Conservation (phyloP, 2,329 filamentous ascomycete genomes). For the Epichloe glyceriae region DNA sequence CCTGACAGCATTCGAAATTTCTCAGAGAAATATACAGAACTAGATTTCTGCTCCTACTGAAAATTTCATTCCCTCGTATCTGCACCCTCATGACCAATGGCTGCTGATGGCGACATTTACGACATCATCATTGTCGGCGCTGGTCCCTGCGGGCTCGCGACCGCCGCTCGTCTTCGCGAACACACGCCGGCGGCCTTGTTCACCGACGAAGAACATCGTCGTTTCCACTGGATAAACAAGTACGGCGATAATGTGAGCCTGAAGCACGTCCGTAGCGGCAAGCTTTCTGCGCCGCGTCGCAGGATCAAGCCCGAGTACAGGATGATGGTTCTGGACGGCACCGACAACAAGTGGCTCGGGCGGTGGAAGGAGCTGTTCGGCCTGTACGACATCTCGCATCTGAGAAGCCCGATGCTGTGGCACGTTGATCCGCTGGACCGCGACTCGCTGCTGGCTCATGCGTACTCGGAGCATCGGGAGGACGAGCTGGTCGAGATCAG, state of each 20-base stretch:
- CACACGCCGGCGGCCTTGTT: conserved; percentile 65
- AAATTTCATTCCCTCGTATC: not conserved
- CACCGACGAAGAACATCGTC: conserved; percentile 68
- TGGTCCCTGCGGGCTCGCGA: conserved; percentile 62
- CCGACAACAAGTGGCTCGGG: conserved; percentile 51
- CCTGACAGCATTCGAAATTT: too few species aligned
- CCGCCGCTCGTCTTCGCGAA: conserved; percentile 60
- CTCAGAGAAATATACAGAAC: too few species aligned
- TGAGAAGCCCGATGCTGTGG: conserved; percentile 74
- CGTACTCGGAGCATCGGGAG: conserved; percentile 46
- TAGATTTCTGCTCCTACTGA: too few species aligned
- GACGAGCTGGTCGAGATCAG: conserved; percentile 55
- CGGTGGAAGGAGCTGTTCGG: conserved; percentile 60
- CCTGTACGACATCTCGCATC: conserved; percentile 54
- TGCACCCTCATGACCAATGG: not conserved
- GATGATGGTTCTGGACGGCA: conserved; percentile 55
- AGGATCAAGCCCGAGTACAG: conserved; percentile 16
- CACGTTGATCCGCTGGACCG: conserved; percentile 65
- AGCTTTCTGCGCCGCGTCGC: conserved; percentile 10
- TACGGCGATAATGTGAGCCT: conserved; percentile 47
- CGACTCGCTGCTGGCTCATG: conserved; percentile 58
- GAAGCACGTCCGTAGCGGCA: conserved; percentile 29
- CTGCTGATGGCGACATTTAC: conserved; percentile 25
- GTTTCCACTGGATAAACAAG: conserved; percentile 67
- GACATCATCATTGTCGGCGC: conserved; percentile 64